Base-by-base conservation (phyloP, 306 rosid species). In the Vicia villosa region DNA sequence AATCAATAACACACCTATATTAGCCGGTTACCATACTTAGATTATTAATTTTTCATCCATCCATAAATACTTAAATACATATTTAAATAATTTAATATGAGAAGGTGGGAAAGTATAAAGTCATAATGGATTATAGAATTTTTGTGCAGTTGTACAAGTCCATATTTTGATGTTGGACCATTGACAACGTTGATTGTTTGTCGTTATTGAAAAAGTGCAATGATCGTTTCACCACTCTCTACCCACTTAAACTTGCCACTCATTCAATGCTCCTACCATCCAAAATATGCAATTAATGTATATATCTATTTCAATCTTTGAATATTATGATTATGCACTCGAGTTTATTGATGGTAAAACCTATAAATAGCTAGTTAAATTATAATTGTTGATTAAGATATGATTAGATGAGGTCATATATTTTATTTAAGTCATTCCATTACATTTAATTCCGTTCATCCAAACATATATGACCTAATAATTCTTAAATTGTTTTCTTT, bases 231-330 rank as follows among this genome's bases (percentile, higher is more conserved):
- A 46, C 69, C 73, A 46, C 77, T 55, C 73, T n/a, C 45, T 26
- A 13, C 42, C 78, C 74, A 66, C 70, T 59, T 72, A 19, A 38
- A 66, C 74, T 63, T 28, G 24, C 74, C 55, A 66, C 74, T 59
- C 70, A 72, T 78, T 66, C 70, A 72, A 72, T 72, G 60, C 66
- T 60, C 71, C 70, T 73, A 72, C 71, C 65, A 3, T 66, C 14
- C 74, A 37, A 10, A 62, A 64, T 51, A 10, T 26, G 11, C 15
- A 11, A 16, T 68, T 26, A 50, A 49, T 40, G 55, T 41, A 16
- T 26, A 21, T 8, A 32, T 52, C 20, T 22, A 22, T 15, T 22
- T 37, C 10, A 45, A 34, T 60, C 43, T 22, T 43, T 64, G 45
- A 42, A 36, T 63, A 10, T 22, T 20, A 60, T 47, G 61, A 60